These are phyloP conservation scores for Peltaster fructicola DNA, from an alignment of 2,329 filamentous ascomycete genomes.

Conservation along the genomic window DNA sequence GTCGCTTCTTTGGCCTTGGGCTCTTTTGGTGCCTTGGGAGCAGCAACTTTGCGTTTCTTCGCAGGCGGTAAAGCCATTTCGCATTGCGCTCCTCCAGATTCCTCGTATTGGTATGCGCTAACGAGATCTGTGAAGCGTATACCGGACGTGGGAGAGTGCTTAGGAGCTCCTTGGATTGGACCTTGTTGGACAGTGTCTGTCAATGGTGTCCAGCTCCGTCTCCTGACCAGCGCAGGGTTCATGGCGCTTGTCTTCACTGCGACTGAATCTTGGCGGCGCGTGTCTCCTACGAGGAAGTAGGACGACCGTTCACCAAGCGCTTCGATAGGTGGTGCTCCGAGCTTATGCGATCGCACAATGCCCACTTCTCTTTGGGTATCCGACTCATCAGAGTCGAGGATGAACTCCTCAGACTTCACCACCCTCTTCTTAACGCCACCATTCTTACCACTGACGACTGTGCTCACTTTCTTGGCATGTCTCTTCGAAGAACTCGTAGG, in stretches of 20 bases:
- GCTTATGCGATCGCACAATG: constrained; percentile 5
- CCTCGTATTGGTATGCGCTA: constrained; percentile 5
- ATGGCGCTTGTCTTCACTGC: not conserved
- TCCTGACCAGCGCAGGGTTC: not conserved
- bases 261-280: constrained; percentile 3
- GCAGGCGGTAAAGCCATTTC: not conserved
- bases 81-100: constrained; percentile 6
- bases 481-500: no score
- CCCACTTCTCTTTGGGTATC: constrained; percentile 6
- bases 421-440: no score
- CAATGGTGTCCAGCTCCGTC: not conserved
- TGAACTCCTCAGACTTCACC: constrained; percentile 12
- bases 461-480: no score
- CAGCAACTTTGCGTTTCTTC: constrained; percentile 1
- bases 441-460: no score
- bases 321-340: not conserved
- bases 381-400: constrained; percentile 14
- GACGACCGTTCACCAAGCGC: not conserved
- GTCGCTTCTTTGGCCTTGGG: constrained; percentile 18
- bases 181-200: constrained; percentile 1
- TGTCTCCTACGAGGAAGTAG: not conserved
- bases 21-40: not conserved
- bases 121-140: not conserved
- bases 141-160: no score
- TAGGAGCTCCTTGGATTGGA: not conserved